phyloP scores from a whole-genome alignment of 2,329 filamentous ascomycete genomes.

The Sporothrix humicola region DNA sequence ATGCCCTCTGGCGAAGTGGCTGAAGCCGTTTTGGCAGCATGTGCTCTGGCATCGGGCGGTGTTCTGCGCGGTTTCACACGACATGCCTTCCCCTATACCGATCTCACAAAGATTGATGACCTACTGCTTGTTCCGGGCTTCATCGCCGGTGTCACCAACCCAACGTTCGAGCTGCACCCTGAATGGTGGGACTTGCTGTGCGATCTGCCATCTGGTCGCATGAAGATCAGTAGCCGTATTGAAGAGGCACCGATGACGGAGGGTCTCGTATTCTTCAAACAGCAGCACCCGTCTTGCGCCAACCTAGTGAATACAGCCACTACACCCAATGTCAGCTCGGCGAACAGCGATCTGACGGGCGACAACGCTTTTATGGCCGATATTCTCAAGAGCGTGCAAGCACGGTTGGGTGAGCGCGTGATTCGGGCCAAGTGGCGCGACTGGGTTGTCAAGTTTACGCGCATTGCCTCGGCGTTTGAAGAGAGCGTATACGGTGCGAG shows the following conservation, averaged over 20 bases:
- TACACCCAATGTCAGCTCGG: slow-evolving; percentile 49
- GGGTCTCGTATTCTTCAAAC: slow-evolving; percentile 84
- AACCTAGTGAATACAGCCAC: slow-evolving; percentile 52
- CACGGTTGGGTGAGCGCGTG: slow-evolving; percentile 85
- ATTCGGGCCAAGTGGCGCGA: slow-evolving; percentile 91
- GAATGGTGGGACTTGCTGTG: slow-evolving; percentile 99
- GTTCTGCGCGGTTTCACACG: slow-evolving; percentile 92
- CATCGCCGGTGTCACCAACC: slow-evolving; percentile 96
- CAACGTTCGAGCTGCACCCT: slow-evolving; percentile 89
- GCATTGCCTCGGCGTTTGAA: slow-evolving; percentile 91
- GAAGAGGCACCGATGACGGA: slow-evolving; percentile 82
- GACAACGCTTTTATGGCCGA: slow-evolving; percentile 89
- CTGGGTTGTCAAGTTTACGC: slow-evolving; percentile 93
- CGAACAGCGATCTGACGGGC: slow-evolving; percentile 72
- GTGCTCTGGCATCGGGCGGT: slow-evolving; percentile 89
- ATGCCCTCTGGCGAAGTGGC: slow-evolving; percentile 94
- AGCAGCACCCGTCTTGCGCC: slow-evolving; percentile 68
- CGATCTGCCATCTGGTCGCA: slow-evolving; percentile 86
- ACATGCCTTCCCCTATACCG: slow-evolving; percentile 96
- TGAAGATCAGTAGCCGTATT: slow-evolving; percentile 91
- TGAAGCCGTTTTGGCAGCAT: slow-evolving; percentile 97
- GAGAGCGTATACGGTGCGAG: slow-evolving; percentile 94
- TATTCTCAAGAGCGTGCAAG: slow-evolving; percentile 80
- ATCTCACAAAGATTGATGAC: slow-evolving; percentile 96
- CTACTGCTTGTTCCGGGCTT: slow-evolving; percentile 95